These are phyloP conservation scores for Lactarius deliciosus DNA, from an alignment of 768 basidiomycete species.

Conservation along the genomic window DNA sequence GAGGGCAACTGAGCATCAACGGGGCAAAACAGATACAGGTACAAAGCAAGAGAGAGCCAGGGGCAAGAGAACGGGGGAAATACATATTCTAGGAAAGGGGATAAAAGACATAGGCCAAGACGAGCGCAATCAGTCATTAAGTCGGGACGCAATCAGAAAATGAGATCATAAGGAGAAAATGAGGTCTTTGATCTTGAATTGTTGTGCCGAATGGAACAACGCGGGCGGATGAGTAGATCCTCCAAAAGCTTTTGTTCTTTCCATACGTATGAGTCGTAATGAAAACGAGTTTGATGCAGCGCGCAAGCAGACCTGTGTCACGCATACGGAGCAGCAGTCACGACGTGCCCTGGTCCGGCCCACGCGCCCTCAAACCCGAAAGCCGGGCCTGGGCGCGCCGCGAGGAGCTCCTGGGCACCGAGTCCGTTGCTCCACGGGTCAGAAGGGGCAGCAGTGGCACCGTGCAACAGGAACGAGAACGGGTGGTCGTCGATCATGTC, in stretches of 20 bases:
- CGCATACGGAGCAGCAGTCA: slow-evolving; percentile 13
- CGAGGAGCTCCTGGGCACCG: slow-evolving; percentile 11
- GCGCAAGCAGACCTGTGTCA: slow-evolving; percentile 5
- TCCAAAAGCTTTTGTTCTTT: background rate
- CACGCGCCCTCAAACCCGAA: slow-evolving; percentile 21
- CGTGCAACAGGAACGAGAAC: slow-evolving; percentile 16
- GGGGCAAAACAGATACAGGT: background rate
- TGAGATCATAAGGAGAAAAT: background rate
- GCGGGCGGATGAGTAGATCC: background rate
- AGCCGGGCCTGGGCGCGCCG: slow-evolving; percentile 9
- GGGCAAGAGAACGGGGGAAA: background rate
- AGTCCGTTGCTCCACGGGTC: slow-evolving; percentile 21
- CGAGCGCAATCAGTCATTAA: background rate
- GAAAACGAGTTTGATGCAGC: background rate
- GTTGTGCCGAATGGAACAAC: background rate
- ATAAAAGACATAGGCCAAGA: background rate
- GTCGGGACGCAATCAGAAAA: background rate
- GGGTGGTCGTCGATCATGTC: slow-evolving; percentile 12
- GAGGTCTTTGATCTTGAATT: background rate
- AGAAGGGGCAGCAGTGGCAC: background rate
- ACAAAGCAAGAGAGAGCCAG: background rate
- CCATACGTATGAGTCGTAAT: background rate
- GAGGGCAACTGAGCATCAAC: background rate
- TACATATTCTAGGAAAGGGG: background rate
- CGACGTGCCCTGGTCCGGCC: slow-evolving; percentile 12